phyloP scores from a whole-genome alignment of 1,284 basidiomycete species.

The Trametes hirsuta region DNA sequence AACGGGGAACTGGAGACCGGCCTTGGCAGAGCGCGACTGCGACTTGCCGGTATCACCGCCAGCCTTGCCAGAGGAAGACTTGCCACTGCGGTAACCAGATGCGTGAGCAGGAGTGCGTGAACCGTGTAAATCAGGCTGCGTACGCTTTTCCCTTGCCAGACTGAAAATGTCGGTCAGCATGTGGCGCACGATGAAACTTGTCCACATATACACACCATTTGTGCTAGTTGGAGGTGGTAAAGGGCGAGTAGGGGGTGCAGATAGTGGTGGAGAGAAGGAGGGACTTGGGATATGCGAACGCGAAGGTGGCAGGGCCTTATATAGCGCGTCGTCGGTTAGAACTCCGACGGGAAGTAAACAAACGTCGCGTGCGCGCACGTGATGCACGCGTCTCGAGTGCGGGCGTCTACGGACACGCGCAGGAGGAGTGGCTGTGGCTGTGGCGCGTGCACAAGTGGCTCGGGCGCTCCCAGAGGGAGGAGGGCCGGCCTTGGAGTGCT shows the following conservation, averaged over 20 bases:
- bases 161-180: constrained; percentile 35
- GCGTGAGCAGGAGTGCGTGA: constrained; percentile 11
- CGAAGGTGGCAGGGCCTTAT: constrained; percentile 34
- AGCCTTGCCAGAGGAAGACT: constrained; percentile 59
- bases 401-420: constrained; percentile 15
- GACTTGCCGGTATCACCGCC: constrained; percentile 50
- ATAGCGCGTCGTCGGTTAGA: constrained; percentile 36
- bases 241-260: constrained; percentile 21
- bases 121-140: constrained; percentile 8
- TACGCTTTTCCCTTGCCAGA: constrained; percentile 61
- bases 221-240: constrained; percentile 23
- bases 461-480: neutral
- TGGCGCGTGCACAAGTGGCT: constrained; percentile 2
- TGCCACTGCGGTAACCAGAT: constrained; percentile 43
- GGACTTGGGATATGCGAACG: constrained; percentile 25
- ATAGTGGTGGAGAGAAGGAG: constrained; percentile 35
- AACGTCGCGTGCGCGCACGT: constrained; percentile 31
- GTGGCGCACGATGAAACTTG: constrained; percentile 3
- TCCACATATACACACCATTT: constrained; percentile 34
- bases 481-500: neutral
- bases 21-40: constrained; percentile 76
- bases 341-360: constrained; percentile 38
- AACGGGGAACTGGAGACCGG: constrained; percentile 85
- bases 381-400: constrained; percentile 29
- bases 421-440: constrained; percentile 3